Conservation (phyloP, 768 basidiomycete genomes). For the Termitomyces sp. region DNA sequence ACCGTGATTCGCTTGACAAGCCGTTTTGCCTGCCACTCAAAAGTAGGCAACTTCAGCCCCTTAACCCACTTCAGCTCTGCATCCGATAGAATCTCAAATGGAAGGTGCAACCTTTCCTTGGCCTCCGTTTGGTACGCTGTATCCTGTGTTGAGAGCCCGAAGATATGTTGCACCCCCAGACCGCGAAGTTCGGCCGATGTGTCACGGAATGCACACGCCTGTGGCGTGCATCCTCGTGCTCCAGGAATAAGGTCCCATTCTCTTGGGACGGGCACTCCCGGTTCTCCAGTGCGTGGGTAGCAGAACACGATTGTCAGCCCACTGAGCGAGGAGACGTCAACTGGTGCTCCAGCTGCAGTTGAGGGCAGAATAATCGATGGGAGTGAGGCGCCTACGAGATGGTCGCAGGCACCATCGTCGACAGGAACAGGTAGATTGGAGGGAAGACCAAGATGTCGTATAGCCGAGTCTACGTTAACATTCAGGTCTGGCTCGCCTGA, state of each 20-base stretch:
- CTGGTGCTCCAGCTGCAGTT: conserved; percentile 8
- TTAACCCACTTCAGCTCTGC: conserved; percentile 12
- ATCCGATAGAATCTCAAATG: conserved; percentile 16
- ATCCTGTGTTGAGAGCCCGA: conserved; percentile 17
- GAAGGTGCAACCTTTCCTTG: conserved; percentile 17
- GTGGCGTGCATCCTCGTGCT: conserved; percentile 19
- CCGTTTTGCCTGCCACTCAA: conserved; percentile 15
- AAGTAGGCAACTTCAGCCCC: conserved; percentile 13
- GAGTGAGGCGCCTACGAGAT: conserved; percentile 11
- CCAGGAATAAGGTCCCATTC: conserved; percentile 18
- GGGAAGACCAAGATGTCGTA: conserved; percentile 8
- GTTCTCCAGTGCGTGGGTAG: conserved; percentile 17
- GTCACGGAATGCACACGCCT: conserved; percentile 19
- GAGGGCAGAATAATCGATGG: conserved; percentile 13
- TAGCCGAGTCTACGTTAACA: neutral
- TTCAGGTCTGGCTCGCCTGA: neutral
- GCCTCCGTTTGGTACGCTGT: conserved; percentile 16
- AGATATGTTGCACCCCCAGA: conserved; percentile 15
- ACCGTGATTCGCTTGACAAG: conserved; percentile 14
- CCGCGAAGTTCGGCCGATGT: conserved; percentile 11
- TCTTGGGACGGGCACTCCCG: conserved; percentile 13
- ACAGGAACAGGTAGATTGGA: conserved; percentile 14
- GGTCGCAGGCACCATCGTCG: conserved; percentile 17
- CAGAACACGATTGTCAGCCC: conserved; percentile 17
- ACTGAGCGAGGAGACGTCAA: conserved; percentile 14